Evolutionary conservation across 2,329 filamentous ascomycete genomes (phyloP), one percentile per base, ranked within the genome.

Genomic region (Aspergillus japonicus): DNA sequence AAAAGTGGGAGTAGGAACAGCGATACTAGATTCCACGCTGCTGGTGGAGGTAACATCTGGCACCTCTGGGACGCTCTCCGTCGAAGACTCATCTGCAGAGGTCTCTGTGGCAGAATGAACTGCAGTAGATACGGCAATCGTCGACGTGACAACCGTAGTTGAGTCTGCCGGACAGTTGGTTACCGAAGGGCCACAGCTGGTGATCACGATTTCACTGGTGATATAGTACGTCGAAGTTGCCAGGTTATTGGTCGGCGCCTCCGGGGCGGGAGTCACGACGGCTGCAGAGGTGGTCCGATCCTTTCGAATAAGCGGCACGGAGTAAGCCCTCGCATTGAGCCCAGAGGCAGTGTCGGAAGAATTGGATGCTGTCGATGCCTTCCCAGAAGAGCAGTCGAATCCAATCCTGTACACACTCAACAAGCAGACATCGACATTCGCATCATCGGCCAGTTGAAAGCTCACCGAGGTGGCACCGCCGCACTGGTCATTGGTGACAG

Each of bases 381-480:
- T 65, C 24, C 64, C 66, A 29, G 70, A 68, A 33, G 64, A 65
- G 63, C 69, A 70, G 68, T 70, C 64, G 47, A 71, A 74, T 57
- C 63, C 62, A 57, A 72, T 64, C 23, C 59, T 65, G 59, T 68
- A 68, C 57, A 72, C 85, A 69, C 87, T 87, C 69, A 96, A 83
- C 68, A 84, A 83, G 81, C 91, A 95, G 68, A 82, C 77, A 73
- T 86, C 82, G 61, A 80, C 73, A 71, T 83, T 82, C 63, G 74
- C 77, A 56, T 82, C 75, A 64, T 85, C 79, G 72, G 88, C 85
- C 60, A 85, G 77, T 64, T 82, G 79, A 73, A 97, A 87, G 57
- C 85, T 87, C 62, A 97, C 92, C 59, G 86, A 87, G 73, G 84
- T 91, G 65, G 94, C 93, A 77, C 93, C 93, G 85, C 92, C 94